Evolutionary conservation across 2,329 filamentous ascomycete genomes (phyloP), one percentile per base, ranked within the genome.

Genomic region (Aspergillus flavus): DNA sequence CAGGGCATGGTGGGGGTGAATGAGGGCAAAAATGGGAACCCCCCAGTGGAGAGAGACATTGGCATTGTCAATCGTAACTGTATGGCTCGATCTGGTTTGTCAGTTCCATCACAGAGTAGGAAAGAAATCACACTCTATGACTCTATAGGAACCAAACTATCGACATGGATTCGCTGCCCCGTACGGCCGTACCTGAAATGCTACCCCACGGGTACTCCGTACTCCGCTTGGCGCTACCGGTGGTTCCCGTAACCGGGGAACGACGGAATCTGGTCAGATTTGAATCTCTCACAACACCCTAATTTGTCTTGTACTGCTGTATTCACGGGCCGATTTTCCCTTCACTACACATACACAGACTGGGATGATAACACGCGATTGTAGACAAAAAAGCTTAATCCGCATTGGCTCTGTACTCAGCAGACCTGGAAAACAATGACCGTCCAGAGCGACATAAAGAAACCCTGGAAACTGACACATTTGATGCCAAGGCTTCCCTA

Each of bases 141-240:
- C n/a, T 55, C 52, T 39, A 55, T 55, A 39, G 21, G 52, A 55
- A 14, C 52, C 52, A 36, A 26, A 55, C 32, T 41, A 36, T 14
- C 30, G 30, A 21, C 32, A 55, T 23, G 19, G 34, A 26, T 23
- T 53, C 2, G 28, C 52, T 55, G 32, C 52, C 52, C 52, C 52
- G 52, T 28, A 28, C 26, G 26, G 26, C 26, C 26, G 26, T 55
- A 55, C 52, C 52, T 55, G 52, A 39, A 39, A 55, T 55, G 30
- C 52, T 55, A 55, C 52, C 52, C 52, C 52, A 39, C 32, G 32
- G 32, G 52, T 55, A 26, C 32, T 55, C 52, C 52, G 52, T 39
- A 14, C 32, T 26, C 19, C n/a, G 19, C 19, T 53, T 32, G 16
- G 12, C 52, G 14, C 30, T 55, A 55, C 34, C 52, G 52, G n/a